Evolutionary conservation across 1,139 yeast species (phyloP), one percentile per base, ranked within the genome.

Genomic region (Eremothecium cymbalariae): DNA sequence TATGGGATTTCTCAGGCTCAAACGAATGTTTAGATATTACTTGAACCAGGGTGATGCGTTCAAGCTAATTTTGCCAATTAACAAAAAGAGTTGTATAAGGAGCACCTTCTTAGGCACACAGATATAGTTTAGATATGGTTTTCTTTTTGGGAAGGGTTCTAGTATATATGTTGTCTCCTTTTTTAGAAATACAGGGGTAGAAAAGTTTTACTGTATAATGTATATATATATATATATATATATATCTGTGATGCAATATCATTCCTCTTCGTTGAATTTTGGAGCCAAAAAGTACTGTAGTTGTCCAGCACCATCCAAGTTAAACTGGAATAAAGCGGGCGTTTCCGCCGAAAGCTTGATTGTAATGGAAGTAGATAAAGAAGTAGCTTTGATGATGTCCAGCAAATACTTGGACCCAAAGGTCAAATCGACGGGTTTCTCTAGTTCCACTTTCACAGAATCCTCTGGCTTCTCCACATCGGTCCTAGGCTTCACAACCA

Each of bases 231-330:
- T n/a, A 7, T 25, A 18, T 26, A 18, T 26, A n/a, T 20, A 19
- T 31, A 27, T 31, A 31, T 32, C 15, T 29, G 30, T 14, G 23
- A 5, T 28, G 13, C 24, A 33, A 12, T 25, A 28, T 49, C 67
- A 76, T 46, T 83, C 93, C 42, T 84, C 95, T 50, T 84, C 95
- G 47, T 82, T 94, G 58, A 86, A 85, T 71, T 90, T 90, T 41
- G 98, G 98, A 50, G 98, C 98, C 63, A 90, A 73, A 73, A 83
- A 90, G 73, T 83, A 90, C 62, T 95, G 80, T 60, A 90, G 70
- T 64, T 84, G 84, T 34, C 99, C 98, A 59, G 93, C 84, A 6
- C 34, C 32, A 46, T 88, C 83, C 59, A 90, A 70, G 63, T 81
- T 82, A 67, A 81, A 90, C 65, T 88, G 97, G 55, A 90, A 85